These are phyloP conservation scores for Dactylorhiza incarnata DNA, from an alignment of 106 monocot species.

Conservation along the genomic window DNA sequence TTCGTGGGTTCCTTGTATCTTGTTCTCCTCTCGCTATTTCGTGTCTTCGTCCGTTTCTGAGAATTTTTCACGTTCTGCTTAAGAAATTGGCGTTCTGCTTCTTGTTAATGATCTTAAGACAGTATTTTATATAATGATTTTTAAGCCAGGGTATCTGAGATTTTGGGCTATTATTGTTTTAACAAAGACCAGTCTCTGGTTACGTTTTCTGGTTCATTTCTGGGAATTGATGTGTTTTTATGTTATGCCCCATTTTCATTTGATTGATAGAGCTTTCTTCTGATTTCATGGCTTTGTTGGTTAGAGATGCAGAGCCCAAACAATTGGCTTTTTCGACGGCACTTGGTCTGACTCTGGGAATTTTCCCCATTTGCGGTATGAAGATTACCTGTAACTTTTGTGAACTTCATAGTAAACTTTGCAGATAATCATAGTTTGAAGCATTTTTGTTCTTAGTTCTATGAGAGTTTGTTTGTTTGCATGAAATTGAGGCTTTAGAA, in stretches of 20 bases:
- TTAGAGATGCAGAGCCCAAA: constrained; percentile 57
- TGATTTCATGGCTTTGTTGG: not conserved
- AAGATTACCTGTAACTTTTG: not conserved
- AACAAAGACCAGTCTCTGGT: not conserved
- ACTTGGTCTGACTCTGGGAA: constrained; percentile 50
- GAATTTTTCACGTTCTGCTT: not conserved
- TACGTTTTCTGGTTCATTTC: not conserved
- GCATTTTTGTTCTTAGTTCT: not conserved
- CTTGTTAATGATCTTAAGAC: no score
- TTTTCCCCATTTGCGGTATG: constrained; percentile 72
- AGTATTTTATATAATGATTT: not conserved
- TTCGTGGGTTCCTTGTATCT: not conserved
- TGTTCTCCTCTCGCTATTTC: not conserved
- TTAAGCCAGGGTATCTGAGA: not conserved
- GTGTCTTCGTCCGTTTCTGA: not conserved
- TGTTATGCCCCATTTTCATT: not conserved
- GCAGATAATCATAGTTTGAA: not conserved
- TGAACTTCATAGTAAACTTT: not conserved
- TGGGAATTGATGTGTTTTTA: not conserved
- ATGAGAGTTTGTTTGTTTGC: no score
- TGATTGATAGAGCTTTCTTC: not conserved
- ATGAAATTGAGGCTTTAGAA: no score
- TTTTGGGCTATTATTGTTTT: not conserved
- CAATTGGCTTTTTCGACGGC: constrained; percentile 60
- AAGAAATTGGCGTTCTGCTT: not conserved